phyloP scores from a whole-genome alignment of 192 early-diverging fungal species.

The Podochytrium sp. region DNA sequence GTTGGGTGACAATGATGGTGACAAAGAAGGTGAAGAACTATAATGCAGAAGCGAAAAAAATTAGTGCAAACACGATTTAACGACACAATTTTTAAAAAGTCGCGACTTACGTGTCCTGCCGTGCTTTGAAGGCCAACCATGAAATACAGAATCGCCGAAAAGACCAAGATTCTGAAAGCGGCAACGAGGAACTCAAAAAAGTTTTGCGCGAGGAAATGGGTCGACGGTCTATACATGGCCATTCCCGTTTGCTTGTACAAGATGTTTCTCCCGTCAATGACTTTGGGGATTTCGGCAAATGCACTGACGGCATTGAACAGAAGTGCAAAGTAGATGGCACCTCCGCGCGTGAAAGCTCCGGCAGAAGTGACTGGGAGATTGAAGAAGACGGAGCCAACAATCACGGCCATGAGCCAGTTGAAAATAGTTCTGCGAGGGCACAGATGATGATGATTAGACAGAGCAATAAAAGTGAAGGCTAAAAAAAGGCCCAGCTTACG shows the following conservation, averaged over 20 bases:
- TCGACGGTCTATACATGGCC: conserved; percentile 66
- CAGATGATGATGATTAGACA: too few species aligned
- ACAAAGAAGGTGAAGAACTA: conserved; percentile 61
- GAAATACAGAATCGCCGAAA: conserved; percentile 62
- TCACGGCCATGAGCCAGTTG: conserved; percentile 66
- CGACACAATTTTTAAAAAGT: too few species aligned
- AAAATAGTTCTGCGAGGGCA: conserved; percentile 43
- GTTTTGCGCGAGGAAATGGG: conserved; percentile 59
- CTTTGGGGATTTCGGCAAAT: conserved; percentile 71
- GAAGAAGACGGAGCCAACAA: conserved; percentile 75
- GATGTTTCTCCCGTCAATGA: conserved; percentile 72
- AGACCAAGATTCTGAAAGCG: conserved; percentile 56
- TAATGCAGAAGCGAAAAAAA: background rate
- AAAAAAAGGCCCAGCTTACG: too few species aligned
- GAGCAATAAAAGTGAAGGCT: too few species aligned
- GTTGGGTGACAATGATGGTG: conserved; percentile 54
- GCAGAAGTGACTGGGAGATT: conserved; percentile 54
- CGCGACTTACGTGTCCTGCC: conserved; percentile 37
- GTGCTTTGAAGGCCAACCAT: conserved; percentile 59
- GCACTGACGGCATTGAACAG: conserved; percentile 73
- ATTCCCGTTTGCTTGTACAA: conserved; percentile 79
- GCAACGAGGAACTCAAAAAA: conserved; percentile 56
- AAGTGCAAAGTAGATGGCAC: conserved; percentile 70
- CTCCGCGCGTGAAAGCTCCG: conserved; percentile 81
- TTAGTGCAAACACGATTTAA: too few species aligned